Base-by-base conservation (phyloP, 495 filamentous ascomycete species). In the Neurospora pannonica region DNA sequence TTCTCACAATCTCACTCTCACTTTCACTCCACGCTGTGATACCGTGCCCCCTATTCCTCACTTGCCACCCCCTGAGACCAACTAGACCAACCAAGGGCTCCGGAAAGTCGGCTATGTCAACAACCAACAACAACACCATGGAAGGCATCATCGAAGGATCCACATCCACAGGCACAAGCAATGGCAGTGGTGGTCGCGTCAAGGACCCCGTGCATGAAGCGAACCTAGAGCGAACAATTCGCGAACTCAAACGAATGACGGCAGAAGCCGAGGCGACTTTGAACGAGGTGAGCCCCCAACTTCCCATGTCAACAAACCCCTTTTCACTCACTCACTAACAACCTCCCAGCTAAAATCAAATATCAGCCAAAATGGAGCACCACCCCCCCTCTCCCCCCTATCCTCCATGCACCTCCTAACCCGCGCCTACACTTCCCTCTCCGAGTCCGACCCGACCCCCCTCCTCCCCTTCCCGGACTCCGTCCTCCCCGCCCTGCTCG, bases 401-500 rank as follows among this genome's bases (percentile, higher is more conserved):
- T 39, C 75, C n/a, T 78, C 82, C 6, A 60, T 86, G 73, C 84
- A 87, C 40, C 82, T 92, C 72, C 87, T 93, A 78, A 90, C 88
- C 75, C 84, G 85, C 71, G 90, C 90, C 9, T 94, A 93, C 78
- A 86, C 89, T 40, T 85, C 86, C 36, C 80, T 92, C 24, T 84
- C 89, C 17, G 85, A 88, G 36, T 81, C 85, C 24, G 87, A 91
- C 48, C 89, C 90, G 24, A 67, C 28, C 1, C 54, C 54, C 28
- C 87, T 87, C 71, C 83, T 95, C 28, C 92, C 93, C 34, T 82
- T 84, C 13, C 82, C 89, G 9, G 88, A 87, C 21, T 94, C 93
- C 24, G 85, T 89, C 34, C 80, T 97, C 10, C 92, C 93, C 7
- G 88, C 90, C 31, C 85, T 97, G 0, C 80, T 97, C 9, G 92